Evolutionary conservation across 1,139 yeast species (phyloP), one percentile per base, ranked within the genome.

Genomic region (Sugiyamaella paludigena): DNA sequence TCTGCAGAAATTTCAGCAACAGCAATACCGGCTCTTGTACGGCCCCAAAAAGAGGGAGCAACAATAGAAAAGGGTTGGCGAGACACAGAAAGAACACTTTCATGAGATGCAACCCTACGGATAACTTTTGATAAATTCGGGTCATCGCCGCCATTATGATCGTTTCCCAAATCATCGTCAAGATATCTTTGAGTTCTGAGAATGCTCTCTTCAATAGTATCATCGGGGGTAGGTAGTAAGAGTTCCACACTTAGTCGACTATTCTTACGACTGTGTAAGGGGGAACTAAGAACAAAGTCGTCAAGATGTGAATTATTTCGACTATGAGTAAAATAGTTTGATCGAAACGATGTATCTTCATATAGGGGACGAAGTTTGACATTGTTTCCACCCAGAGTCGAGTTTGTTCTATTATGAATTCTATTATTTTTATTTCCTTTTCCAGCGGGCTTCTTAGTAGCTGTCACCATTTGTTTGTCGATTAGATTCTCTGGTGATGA

Each of bases 31-130:
- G 49, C 19, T 11, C 40, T 36, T 13, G 28, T 19, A 26, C 39
- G 28, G 11, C 40, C 40, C 27, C 41, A 46, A 37, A 36, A 41
- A 26, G 41, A 43, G 6, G 46, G 46, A 27, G 27, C 28, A 11
- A 34, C 31, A n/a, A 34, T 29, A 13, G 42, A n/a, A 13, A 16
- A 31, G 30, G n/a, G 36, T 11, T 30, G 33, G 15, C 36, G 16
- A 11, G 37, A 9, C 12, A 42, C 45, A 4, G 58, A 54, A 19
- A 56, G 39, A 8, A 55, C 43, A 29, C 56, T 53, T 26, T 54
- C 58, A 40, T 54, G 58, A 13, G 59, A 56, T 4, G 57, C 43
- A 5, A 54, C 46, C 15, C 54, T 45, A 9, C 51, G 44, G 4
- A 28, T 43, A 15, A 30, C 40, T 11, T 11, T n/a, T 9, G 41